These are phyloP conservation scores for Pleurotus sapidus DNA, from an alignment of 768 basidiomycete genomes.

Conservation along the genomic window DNA sequence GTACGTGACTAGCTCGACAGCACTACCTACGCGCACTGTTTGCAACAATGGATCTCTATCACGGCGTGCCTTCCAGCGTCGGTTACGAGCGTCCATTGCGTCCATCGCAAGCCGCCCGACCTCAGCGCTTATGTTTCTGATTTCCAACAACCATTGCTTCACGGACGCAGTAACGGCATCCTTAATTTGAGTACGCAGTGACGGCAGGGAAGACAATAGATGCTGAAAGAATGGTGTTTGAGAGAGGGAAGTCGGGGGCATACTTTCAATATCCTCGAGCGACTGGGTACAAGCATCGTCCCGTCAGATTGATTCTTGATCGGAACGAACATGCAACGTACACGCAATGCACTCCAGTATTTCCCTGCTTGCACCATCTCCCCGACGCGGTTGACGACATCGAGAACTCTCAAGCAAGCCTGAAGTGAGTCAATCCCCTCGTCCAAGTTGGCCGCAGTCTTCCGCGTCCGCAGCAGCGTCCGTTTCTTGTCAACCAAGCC, in stretches of 20 bases:
- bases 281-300: slow-evolving; percentile 50
- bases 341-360: slow-evolving; percentile 96
- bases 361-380: slow-evolving; percentile 92
- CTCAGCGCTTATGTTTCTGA: slow-evolving; percentile 81
- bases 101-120: slow-evolving; percentile 89
- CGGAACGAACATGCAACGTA: slow-evolving; percentile 45
- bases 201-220: slow-evolving; percentile 88
- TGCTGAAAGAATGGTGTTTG: slow-evolving; percentile 93
- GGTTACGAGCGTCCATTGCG: slow-evolving; percentile 79
- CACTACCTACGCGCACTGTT: slow-evolving; percentile 80
- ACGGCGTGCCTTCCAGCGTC: slow-evolving; percentile 79
- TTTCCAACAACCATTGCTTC: slow-evolving; percentile 96
- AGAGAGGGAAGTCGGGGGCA: slow-evolving; percentile 85
- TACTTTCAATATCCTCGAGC: slow-evolving; percentile 90
- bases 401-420: slow-evolving; percentile 87
- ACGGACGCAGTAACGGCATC: slow-evolving; percentile 92
- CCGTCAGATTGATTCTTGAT: slow-evolving; percentile 15
- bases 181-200: slow-evolving; percentile 84
- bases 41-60: slow-evolving; percentile 83
- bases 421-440: slow-evolving; percentile 96
- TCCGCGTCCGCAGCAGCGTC: slow-evolving; percentile 82
- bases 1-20: slow-evolving; percentile 87
- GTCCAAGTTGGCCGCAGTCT: slow-evolving; percentile 92
- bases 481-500: slow-evolving; percentile 94
- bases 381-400: slow-evolving; percentile 88